phyloP scores from a whole-genome alignment of 164 flowering plant genomes.

The Kingdonia uniflora region DNA sequence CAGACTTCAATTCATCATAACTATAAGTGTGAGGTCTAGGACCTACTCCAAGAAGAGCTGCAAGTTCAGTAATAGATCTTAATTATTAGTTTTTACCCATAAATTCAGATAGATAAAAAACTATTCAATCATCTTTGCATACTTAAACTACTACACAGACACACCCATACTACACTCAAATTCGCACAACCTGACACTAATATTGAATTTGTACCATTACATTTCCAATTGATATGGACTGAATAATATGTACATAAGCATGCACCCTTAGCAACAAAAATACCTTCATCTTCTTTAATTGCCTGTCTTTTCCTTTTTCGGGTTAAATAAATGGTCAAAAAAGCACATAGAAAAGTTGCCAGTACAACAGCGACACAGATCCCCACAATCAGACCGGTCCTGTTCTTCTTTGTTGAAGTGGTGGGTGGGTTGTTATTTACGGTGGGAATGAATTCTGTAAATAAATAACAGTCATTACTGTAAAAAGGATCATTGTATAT shows the following conservation, averaged over 20 bases:
- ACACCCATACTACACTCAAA: too few species aligned
- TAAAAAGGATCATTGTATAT: too few species aligned
- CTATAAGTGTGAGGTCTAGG: conserved; percentile 51
- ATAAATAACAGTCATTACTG: too few species aligned
- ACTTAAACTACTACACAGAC: too few species aligned
- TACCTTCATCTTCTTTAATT: conserved; percentile 16
- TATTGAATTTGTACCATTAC: too few species aligned
- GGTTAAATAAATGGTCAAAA: conserved; percentile 16
- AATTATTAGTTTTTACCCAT: too few species aligned
- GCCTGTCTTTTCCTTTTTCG: conserved; percentile 23
- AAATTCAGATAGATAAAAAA: too few species aligned
- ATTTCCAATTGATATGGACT: too few species aligned
- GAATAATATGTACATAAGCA: too few species aligned
- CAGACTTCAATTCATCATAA: conserved; percentile 54
- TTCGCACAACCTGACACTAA: too few species aligned
- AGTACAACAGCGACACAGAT: conserved; percentile 34
- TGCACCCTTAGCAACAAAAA: too few species aligned
- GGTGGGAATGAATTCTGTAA: conserved; percentile 50
- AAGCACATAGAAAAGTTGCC: conserved; percentile 20
- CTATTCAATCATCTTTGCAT: too few species aligned
- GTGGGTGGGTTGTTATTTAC: conserved; percentile 34
- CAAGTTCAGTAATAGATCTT: conserved; percentile 6
- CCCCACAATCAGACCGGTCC: conserved; percentile 52
- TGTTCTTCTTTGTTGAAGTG: conserved; percentile 24
- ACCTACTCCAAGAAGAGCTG: conserved; percentile 56